Evolutionary conservation across 257 asterid species (phyloP), one percentile per base, ranked within the genome.

Genomic region (Paulownia fortunei): DNA sequence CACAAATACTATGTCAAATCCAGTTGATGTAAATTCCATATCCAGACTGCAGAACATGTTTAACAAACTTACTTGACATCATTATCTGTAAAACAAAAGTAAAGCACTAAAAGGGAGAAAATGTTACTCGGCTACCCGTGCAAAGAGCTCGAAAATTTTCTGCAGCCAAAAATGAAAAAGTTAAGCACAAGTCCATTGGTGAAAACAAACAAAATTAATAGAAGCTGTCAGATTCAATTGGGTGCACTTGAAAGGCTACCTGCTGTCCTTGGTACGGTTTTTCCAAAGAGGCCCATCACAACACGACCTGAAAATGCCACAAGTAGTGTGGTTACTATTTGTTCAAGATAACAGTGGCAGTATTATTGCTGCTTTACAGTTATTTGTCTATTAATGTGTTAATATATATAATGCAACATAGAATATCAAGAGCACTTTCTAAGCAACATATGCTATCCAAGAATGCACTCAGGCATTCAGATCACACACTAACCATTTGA

Each of bases 81-180:
- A 37, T 65, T 47, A 64, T 13, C 39, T n/a, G 42, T 61, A 56
- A 32, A 79, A 76, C 44, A 75, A 41, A 65, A 73, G 16, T 18
- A 71, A 71, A 83, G 78, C 78, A 59, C 30, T 69, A 74, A 54
- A 80, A 77, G 82, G 88, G 84, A 80, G 82, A 76, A 84, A 77
- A 80, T 78, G 92, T 84, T 87, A 85, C 87, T 86, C 87, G 88
- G 86, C 86, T 92, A 94, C 97, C 97, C 74, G 97, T 94, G 96
- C 98, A 94, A 77, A 94, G 98, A 79, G 96, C 97, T 84, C 98
- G 90, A 42, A 94, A 94, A 73, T 94, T 94, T 86, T 92, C 97
- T 94, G 97, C 96, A 92, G 37, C 19, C 39, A 62, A 78, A 77
- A 66, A 51, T 5, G 42, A 56, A 60, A 77, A 56, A 12, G 15